Conservation (phyloP, 2,329 filamentous ascomycete species). For the Pezicula carpinea region DNA sequence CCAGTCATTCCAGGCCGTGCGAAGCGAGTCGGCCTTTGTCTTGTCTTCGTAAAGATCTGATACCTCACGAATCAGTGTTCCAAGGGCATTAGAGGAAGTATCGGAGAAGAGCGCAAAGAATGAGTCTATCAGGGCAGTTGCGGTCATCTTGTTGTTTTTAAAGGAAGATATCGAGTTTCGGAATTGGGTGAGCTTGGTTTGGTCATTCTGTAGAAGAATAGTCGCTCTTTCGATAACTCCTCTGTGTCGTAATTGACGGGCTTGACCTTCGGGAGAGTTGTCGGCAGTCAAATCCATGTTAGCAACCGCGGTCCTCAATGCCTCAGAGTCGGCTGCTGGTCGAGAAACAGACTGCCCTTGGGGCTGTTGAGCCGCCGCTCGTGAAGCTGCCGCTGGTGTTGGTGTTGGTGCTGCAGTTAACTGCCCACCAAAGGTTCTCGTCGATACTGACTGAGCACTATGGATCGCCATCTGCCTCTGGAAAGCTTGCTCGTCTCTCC, state of each 20-base stretch:
- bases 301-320: slow-evolving; percentile 36
- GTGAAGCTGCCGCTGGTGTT: slow-evolving; percentile 32
- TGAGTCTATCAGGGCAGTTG: slow-evolving; percentile 74
- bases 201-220: slow-evolving; percentile 74
- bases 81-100: slow-evolving; percentile 72
- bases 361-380: slow-evolving; percentile 7
- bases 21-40: slow-evolving; percentile 64
- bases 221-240: slow-evolving; percentile 82
- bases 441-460: slow-evolving; percentile 74
- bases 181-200: slow-evolving; percentile 71
- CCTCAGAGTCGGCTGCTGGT: slow-evolving; percentile 17
- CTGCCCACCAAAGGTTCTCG: slow-evolving; percentile 79
- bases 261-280: slow-evolving; percentile 72
- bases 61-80: slow-evolving; percentile 85
- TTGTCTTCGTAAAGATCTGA: slow-evolving; percentile 89
- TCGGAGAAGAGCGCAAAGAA: slow-evolving; percentile 83
- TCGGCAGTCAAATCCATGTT: slow-evolving; percentile 43
- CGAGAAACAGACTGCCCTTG: slow-evolving; percentile 11
- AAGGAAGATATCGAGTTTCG: slow-evolving; percentile 76
- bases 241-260: slow-evolving; percentile 72
- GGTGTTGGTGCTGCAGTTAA: slow-evolving; percentile 50
- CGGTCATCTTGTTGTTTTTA: slow-evolving; percentile 62
- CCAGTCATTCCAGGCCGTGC: slow-evolving; percentile 92
- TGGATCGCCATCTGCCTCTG: slow-evolving; percentile 91
- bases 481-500: slow-evolving; percentile 84